Base-by-base conservation (phyloP, 148 eudicot genomes). In the Vaccinium myrtillus region DNA sequence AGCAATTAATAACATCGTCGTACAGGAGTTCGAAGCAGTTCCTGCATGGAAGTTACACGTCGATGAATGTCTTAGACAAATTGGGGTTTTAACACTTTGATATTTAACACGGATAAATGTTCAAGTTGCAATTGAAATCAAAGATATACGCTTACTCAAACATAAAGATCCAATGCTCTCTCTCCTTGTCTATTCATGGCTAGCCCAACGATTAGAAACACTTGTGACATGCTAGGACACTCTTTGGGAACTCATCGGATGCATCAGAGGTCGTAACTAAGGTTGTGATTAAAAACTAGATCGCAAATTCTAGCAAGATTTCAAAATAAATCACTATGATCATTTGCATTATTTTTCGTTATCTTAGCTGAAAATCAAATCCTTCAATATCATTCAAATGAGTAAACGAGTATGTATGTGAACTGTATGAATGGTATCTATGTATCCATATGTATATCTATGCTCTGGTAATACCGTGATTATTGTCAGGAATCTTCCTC, bases 111-210 rank as follows among this genome's bases (percentile, higher is more conserved):
- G 0, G 69, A 10, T 8, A 32, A 32, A 32, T 32, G 21, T 56
- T 19, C 61, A 56, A 56, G 69, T 19, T 61, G 25, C n/a, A 61
- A 61, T 11, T n/a, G 36, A 32, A 32, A 2, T 0, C 3, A 32
- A 32, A 32, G 2, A 32, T 32, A 32, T 32, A 32, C 32, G 1
- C 32, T 30, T 32, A 32, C 36, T 32, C 3, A 2, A 32, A 32
- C 2, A 32, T 32, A 87, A 36, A 87, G 50, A 53, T 85, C 63
- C 59, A 87, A 82, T 12, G 89, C 89, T 48, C 49, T 54, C 49
- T 78, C 16, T 56, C 87, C 89, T 84, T 87, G 58, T 36, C 89
- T 87, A 25, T 84, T 77, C 80, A 85, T 82, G 36, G 36, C 36
- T 1, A 32, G 36, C 36, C 36, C 36, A 32, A 32, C 2, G 36